Evolutionary conservation across 805 yeast species (phyloP).

Genomic region (Grigorovia yakushimaensis): DNA sequence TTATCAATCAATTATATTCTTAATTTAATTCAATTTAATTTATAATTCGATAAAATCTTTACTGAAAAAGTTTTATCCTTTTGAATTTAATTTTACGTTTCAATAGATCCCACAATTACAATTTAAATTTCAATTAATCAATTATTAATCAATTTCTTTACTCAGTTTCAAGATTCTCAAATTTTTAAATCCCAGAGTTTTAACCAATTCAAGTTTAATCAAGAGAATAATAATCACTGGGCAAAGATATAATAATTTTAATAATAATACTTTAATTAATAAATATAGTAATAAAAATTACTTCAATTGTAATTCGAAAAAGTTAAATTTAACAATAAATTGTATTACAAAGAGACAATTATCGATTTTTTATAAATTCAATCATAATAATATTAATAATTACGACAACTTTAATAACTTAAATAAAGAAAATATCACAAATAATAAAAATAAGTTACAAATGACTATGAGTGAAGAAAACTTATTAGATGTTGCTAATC

Average conservation of each 20-base stretch:
- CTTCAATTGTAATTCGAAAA: background rate
- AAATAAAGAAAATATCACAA: background rate
- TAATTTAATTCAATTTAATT: background rate
- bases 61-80: background rate
- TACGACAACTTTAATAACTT: background rate
- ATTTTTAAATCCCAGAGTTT: background rate
- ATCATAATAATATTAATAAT: background rate
- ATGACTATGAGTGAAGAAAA: constrained; percentile 33
- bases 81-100: background rate
- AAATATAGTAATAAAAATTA: background rate
- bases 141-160: background rate
- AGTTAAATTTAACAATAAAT: background rate
- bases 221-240: background rate
- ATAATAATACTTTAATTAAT: background rate
- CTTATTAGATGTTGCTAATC: constrained; percentile 29
- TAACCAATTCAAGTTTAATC: background rate
- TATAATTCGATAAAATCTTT: background rate
- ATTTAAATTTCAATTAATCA: background rate
- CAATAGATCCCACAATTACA: background rate
- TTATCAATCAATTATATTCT: background rate
- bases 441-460: background rate
- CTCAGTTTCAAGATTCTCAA: background rate
- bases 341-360: background rate
- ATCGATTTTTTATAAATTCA: too few species aligned
- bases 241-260: background rate